Evolutionary conservation across 2,329 filamentous ascomycete species (phyloP), one percentile per base, ranked within the genome.

Genomic region (Verticillium klebahnii): DNA sequence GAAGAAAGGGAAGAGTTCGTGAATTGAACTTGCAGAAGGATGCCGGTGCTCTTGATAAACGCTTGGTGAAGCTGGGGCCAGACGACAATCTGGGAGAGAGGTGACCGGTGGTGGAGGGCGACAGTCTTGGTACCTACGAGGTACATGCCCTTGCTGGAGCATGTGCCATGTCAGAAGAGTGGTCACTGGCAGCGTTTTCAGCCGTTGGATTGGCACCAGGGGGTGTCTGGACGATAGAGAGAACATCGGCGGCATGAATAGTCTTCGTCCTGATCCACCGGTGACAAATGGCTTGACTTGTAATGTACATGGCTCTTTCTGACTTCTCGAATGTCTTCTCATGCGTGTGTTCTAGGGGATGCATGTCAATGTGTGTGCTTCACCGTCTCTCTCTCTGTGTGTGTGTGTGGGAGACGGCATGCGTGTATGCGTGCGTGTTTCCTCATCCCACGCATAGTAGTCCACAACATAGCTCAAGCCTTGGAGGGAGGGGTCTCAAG

Each of bases 171-270:
- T 23, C 7, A 52, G 19, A 23, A 19, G 9, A 25, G 19, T 52
- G 45, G 19, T 19, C 45, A 52, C 8, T 23, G 19, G 45, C n/a
- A 52, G 45, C 19, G 19, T 52, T 23, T 12, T 52, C 45, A 19
- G 45, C 19, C 9, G 45, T 25, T 52, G 45, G 19, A 52, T 8
- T 23, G 45, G 45, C n/a, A 56, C 40, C 57, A 63, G 62, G 63
- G 62, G 63, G 56, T 60, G 62, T 61, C 56, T 61, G 60, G 56
- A 62, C 25, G 25, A 32, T 32, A 56, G 61, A 56, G 37, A 62
- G 58, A 65, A 62, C 63, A 62, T 58, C 37, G 63, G 58, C 60
- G 63, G 67, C 63, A n/a, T 50, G 39, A 11, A 15, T 50, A 14
- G 19, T 52, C n/a, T 52, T 52, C n/a, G 11, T 19, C 45, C n/a